Base-by-base conservation (phyloP, 495 filamentous ascomycete genomes). In the Terfezia claveryi region DNA sequence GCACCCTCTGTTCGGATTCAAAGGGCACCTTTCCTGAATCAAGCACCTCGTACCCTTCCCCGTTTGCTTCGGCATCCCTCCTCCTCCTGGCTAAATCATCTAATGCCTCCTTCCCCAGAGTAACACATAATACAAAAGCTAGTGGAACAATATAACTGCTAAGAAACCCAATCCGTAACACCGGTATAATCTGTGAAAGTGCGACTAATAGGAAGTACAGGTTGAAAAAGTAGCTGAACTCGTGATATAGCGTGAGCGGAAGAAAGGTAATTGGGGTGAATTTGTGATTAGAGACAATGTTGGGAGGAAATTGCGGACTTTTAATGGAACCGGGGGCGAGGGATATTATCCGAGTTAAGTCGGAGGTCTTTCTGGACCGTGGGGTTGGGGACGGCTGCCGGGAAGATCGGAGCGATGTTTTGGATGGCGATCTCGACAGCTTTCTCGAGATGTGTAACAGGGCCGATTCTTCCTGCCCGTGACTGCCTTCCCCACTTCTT, bases 211-310 rank as follows among this genome's bases (percentile, higher is more conserved):
- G 74, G 67, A 96, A 99, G 63, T 99, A 99, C 64, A 95, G 80
- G 73, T 99, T 99, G 75, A 96, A 94, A 69, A 99, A 99, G 70
- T 96, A 96, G 50, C 87, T 94, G 64, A 99, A 99, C 61, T 99
- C 92, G 71, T 96, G 94, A 66, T 93, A 99, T 11, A 96, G 72
- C 0, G 92, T 96, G 23, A 85, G 74, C 4, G 92, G 92, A 3
- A 99, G 75, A 68, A 99, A 99, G 57, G 81, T 91, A 74, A 85
- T 85, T 0, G 86, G 78, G n/a, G 89, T 94, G 64, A 95, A 99
- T 76, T 95, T 95, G 46, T 92, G 88, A 69, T 99, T 95, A 17
- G 87, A 94, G 46, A 99, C 76, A 36, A 82, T 20, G 20, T 99
- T 99, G 14, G 79, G 75, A n/a, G 84, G 84, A 65, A 80, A 85